Evolutionary conservation across 192 early-diverging fungal species (phyloP).

Genomic region (Rhizophagus prolifer): DNA sequence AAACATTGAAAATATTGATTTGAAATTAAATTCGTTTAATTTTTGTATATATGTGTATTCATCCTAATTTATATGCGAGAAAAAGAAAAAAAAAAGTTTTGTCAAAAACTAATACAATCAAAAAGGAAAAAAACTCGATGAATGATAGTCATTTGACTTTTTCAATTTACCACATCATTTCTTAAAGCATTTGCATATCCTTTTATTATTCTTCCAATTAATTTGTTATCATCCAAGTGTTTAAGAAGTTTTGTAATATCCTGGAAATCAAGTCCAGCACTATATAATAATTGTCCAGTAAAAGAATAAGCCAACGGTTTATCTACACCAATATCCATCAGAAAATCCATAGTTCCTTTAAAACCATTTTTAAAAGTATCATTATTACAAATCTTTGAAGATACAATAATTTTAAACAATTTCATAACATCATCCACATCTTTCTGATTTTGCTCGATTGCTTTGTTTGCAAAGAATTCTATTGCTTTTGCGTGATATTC

Average conservation of each 20-base stretch:
- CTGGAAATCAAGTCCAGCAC: slow-evolving; percentile 48
- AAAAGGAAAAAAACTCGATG: no score
- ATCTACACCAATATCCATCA: slow-evolving; percentile 75
- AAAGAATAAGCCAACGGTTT: slow-evolving; percentile 65
- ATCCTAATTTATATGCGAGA: not conserved
- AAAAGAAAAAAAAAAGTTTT: not conserved
- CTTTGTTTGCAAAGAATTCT: slow-evolving; percentile 34
- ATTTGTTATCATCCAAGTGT: slow-evolving; percentile 30
- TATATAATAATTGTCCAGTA: slow-evolving; percentile 61
- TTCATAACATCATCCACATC: slow-evolving; percentile 52
- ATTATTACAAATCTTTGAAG: slow-evolving; percentile 44
- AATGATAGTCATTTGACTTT: not conserved
- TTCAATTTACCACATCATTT: not conserved
- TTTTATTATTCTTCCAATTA: not conserved
- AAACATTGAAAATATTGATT: not conserved
- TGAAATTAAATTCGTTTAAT: slow-evolving; percentile 20
- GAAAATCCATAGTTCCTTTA: slow-evolving; percentile 51
- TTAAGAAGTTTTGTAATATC: slow-evolving; percentile 44
- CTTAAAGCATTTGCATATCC: slow-evolving; percentile 9
- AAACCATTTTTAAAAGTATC: slow-evolving; percentile 55
- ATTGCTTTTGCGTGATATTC: slow-evolving; percentile 34
- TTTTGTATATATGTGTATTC: not conserved
- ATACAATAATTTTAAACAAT: slow-evolving; percentile 54
- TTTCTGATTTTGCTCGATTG: slow-evolving; percentile 55
- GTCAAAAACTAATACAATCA: not conserved